These are phyloP conservation scores for Irpex sp. DNA, from an alignment of 1,284 basidiomycete species.

Conservation along the genomic window DNA sequence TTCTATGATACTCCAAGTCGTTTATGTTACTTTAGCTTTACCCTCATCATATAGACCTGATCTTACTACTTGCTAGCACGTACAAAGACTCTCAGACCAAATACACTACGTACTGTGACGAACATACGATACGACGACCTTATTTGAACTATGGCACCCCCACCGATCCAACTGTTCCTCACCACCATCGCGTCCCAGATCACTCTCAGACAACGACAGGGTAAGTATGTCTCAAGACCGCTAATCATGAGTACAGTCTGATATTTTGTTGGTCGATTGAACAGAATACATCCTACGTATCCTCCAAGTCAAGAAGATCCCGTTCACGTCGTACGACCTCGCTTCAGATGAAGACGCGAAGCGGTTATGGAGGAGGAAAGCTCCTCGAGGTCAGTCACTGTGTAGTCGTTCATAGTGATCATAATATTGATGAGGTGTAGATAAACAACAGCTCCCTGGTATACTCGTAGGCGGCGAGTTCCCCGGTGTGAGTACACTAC, in stretches of 20 bases:
- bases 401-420: too few relatives aligned
- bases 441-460: slow-evolving; percentile 77
- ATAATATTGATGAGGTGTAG: slow-evolving; percentile 30
- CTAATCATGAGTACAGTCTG: too few relatives aligned
- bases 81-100: too few relatives aligned
- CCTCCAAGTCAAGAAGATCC: slow-evolving; percentile 78
- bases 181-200: slow-evolving; percentile 84
- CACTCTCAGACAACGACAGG: slow-evolving; percentile 66
- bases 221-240: slow-evolving; percentile 8
- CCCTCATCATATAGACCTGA: too few relatives aligned
- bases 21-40: too few relatives aligned
- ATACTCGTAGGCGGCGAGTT: slow-evolving; percentile 72
- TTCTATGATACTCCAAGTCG: too few relatives aligned
- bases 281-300: slow-evolving; percentile 72
- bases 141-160: slow-evolving; percentile 53
- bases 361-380: slow-evolving; percentile 74
- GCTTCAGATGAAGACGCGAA: slow-evolving; percentile 81
- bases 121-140: too few relatives aligned
- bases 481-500: slow-evolving; percentile 41
- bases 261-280: too few relatives aligned
- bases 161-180: slow-evolving; percentile 75
- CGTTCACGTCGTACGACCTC: slow-evolving; percentile 75
- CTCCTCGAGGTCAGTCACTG: slow-evolving; percentile 50
- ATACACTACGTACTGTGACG: too few relatives aligned
- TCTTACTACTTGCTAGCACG: too few relatives aligned